Base-by-base conservation (phyloP, 306 rosid genomes). In the Senna siamea region DNA sequence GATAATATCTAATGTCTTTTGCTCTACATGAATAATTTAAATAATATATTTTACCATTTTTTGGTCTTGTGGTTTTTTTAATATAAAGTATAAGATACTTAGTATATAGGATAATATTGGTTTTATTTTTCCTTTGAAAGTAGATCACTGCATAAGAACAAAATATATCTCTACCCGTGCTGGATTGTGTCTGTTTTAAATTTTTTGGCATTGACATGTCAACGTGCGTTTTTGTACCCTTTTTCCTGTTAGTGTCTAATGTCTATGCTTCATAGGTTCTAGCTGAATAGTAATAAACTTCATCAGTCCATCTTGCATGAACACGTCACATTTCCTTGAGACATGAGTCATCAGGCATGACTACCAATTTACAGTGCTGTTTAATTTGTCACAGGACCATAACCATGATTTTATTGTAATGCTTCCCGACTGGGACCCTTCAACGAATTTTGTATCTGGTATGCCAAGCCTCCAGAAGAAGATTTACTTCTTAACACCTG, bases 341-440 rank as follows among this genome's bases (percentile, higher is more conserved):
- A 23, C 26, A 14, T 9, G 44, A 40, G 35, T 66, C 75, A 43
- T 74, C 72, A 35, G 6, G 12, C 43, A 22, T 71, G 44, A 52
- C 53, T 78, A 22, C 78, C 62, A 61, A 69, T 78, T 61, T 34
- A 34, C 53, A 18, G 41, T 73, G 50, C 44, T 61, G 22, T 35
- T 41, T 8, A 72, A 78, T 64, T 72, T 51, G 60, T 56, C 69
- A 58, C 92, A 93, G 98, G 91, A 93, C 85, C 98, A 93, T 78
- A 93, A 94, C 84, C 81, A 73, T 56, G 97, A 94, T 85, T 91
- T 79, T 60, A 88, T 91, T 32, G 97, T 83, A 72, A 70, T 87
- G 87, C 80, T 94, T 78, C 98, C 98, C 4, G 98, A 91, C 66
- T 91, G 96, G 96, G 86, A 88, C 72, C 96, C 98, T 19, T 81